A percentile compares a stretch with the other conserved stretches of the same genome.
Conservation (phyloP, 164 flowering plant species). For the Buxus sempervirens region DNA sequence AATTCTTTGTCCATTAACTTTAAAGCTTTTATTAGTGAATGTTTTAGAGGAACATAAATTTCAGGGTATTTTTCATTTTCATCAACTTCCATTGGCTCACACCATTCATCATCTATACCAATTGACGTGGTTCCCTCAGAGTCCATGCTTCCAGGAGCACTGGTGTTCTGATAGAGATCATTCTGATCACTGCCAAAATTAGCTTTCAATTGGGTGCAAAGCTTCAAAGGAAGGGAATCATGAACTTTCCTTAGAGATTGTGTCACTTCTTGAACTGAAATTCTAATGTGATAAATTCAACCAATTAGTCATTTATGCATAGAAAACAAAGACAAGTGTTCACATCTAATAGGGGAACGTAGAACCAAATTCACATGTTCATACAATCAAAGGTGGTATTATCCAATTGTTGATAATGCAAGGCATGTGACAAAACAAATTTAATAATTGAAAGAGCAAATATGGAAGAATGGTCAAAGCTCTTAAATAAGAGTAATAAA, state of each 20-base stretch:
- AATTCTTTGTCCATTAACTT: constrained; percentile 55
- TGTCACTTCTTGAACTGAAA: constrained; percentile 32
- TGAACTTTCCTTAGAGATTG: constrained; percentile 50
- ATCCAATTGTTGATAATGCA: neutral
- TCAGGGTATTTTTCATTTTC: neutral
- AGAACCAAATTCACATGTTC: constrained; percentile 3
- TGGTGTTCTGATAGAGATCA: neutral
- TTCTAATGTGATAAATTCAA: constrained; percentile 18
- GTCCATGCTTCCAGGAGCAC: neutral
- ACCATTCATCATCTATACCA: neutral
- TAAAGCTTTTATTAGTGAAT: constrained; percentile 49
- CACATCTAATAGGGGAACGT: constrained; percentile 4
- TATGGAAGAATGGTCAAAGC: too few relatives aligned
- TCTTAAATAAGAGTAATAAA: too few relatives aligned
- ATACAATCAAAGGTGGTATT: constrained; percentile 7
- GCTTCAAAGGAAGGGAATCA: constrained; percentile 32
- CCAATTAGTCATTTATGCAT: constrained; percentile 14
- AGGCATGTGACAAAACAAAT: neutral
- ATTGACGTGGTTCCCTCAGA: neutral
- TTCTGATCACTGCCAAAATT: neutral
- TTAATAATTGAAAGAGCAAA: too few relatives aligned
- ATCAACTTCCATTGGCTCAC: constrained; percentile 13
- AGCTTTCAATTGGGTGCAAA: neutral
- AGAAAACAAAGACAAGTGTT: neutral
- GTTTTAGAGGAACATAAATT: constrained; percentile 21